Evolutionary conservation across 352 stramenopile species (phyloP), one percentile per base, ranked within the genome.

Genomic region (Aphanomyces invadans): DNA sequence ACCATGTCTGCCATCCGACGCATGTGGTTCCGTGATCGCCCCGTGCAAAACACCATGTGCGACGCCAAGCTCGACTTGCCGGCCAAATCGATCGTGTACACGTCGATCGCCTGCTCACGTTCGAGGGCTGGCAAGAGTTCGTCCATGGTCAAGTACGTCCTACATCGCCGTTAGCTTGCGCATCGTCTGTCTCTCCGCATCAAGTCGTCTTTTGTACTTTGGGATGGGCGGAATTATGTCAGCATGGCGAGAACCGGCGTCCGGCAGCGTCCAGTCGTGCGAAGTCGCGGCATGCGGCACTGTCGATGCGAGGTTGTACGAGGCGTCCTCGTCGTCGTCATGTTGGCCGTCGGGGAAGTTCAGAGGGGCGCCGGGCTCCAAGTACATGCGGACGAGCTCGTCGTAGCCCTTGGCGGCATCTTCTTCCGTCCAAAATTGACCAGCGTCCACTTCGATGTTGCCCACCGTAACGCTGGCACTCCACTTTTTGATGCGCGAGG

Each of bases 21-120:
- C 88, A 96, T 94, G 60, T 96, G 88, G 9, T 80, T 75, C 62
- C 87, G 79, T 32, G 81, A 95, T 15, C 79, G 75, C 5, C 86
- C 86, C 4, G 88, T 95, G 36, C 79, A 88, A 65, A 96, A 96
- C 25, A 96, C 78, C 88, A 96, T 96, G 71, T 85, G 88, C 65
- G 95, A 80, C 10, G 87, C 88, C 45, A 95, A 73, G 39, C 79
- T 89, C 61, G 77, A 91, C 70, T 91, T 91, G 31, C 84, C 84
- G 15, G 73, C 70, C 32, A 93, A 70, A 67, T 90, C 74, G 39
- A 91, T 76, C 25, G 76, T 87, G 72, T 89, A 88, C 45, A 93
- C 74, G 62, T 91, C 73, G 29, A 91, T 86, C 2, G 78, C 84
- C 55, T 91, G 89, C 60, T 93, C 82, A 0, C 76, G 71, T 70